phyloP scores from a whole-genome alignment of 2,329 filamentous ascomycete species.

The Zymoseptoria passerinii region DNA sequence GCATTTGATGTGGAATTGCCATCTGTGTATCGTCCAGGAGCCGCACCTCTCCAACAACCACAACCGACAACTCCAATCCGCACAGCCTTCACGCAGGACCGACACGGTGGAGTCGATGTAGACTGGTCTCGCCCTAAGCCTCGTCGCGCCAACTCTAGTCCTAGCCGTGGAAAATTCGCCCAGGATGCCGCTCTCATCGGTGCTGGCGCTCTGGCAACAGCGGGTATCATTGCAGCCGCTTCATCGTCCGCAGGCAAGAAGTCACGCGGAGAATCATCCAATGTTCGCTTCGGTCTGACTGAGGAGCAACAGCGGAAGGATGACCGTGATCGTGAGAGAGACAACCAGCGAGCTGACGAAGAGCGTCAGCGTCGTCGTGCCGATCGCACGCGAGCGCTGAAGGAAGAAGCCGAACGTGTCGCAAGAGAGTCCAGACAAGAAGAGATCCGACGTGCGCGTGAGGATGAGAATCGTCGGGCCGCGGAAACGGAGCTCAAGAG shows the following conservation, averaged over 20 bases:
- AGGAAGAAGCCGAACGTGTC: conserved; percentile 28
- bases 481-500: conserved; percentile 12
- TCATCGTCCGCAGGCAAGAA: conserved; percentile 22
- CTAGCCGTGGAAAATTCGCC: conserved; percentile 17
- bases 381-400: conserved; percentile 28
- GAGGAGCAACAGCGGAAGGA: conserved; percentile 48
- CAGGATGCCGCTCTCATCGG: conserved; percentile 38
- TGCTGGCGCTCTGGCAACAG: conserved; percentile 32
- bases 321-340: conserved; percentile 29
- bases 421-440: conserved; percentile 22
- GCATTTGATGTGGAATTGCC: conserved; percentile 25
- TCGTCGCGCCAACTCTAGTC: conserved; percentile 27
- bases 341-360: conserved; percentile 23
- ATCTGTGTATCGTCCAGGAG: conserved; percentile 44
- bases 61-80: conserved; percentile 65
- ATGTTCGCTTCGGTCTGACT: conserved; percentile 51
- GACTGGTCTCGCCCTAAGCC: conserved; percentile 40
- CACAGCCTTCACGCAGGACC: conserved; percentile 23
- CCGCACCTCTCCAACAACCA: conserved; percentile 73
- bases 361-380: conserved; percentile 25
- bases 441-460: conserved; percentile 18
- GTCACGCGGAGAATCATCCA: conserved; percentile 17
- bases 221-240: conserved; percentile 26
- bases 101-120: conserved; percentile 4
- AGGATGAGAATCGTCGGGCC: conserved; percentile 21